Evolutionary conservation across 768 basidiomycete genomes (phyloP), one percentile per base, ranked within the genome.

Genomic region (Chiua virens): DNA sequence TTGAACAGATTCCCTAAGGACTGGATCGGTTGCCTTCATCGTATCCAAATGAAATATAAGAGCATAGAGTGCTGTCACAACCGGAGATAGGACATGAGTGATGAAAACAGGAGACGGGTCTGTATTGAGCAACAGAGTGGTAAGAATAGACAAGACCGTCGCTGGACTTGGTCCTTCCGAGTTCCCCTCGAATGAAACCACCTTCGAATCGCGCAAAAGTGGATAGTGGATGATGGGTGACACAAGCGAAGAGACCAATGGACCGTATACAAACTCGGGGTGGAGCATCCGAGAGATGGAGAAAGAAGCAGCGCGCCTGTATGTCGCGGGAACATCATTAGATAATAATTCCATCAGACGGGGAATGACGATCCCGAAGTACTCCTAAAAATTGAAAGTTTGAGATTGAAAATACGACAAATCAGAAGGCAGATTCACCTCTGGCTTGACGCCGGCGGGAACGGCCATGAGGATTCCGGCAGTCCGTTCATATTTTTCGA

Each of bases 41-140:
- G 64, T 69, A 25, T 82, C 77, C 9, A 92, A 61, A 50, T 82
- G 72, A 50, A 74, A 76, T 4, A 79, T 68, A 2, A 94, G 71
- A 2, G 82, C 75, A 66, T 92, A 92, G 8, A 96, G 67, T 1
- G 79, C 68, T 0, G 85, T 70, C 0, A 87, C 57, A 30, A 95
- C 79, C 1, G 90, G 89, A 1, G 86, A 83, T 9, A 93, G 64
- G 8, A 92, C 60, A 18, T 73, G 65, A 0, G 82, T 76, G 36
- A 91, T 77, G 37, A 91, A 75, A 3, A 71, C 66, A 1, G 91
- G 87, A 4, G 89, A 86, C 6, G 92, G 91, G 55, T 95, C 90
- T 6, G 85, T 81, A 57, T 93, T 89, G 6, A 83, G 77, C 3
- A 90, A 69, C 23, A 95, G 71, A 1, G 74, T 72, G 45, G 78